A percentile compares a stretch with the other conserved stretches of the same genome.
These are phyloP conservation scores for Elsinoe batatas DNA, from an alignment of 2,329 filamentous ascomycete genomes.

Conservation along the genomic window DNA sequence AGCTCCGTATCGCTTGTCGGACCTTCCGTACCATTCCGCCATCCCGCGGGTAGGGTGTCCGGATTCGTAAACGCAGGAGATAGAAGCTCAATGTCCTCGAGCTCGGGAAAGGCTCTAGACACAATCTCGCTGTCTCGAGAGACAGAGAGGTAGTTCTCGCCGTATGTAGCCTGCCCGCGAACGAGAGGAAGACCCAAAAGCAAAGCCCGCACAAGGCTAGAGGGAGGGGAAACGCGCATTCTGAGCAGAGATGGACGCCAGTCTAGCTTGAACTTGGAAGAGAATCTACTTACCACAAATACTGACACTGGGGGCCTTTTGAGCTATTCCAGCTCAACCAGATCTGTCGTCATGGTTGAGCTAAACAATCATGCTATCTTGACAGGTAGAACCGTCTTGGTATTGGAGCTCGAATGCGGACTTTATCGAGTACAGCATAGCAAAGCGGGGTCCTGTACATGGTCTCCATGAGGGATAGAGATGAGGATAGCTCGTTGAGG, in stretches of 20 bases:
- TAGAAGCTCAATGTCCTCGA: slow-evolving; percentile 18
- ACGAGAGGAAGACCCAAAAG: not conserved
- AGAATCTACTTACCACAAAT: not conserved
- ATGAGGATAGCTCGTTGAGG: slow-evolving; percentile 9
- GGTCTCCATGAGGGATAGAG: not conserved
- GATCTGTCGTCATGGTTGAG: not conserved
- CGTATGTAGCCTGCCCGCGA: not conserved
- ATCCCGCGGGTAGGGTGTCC: slow-evolving; percentile 16
- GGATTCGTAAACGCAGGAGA: slow-evolving; percentile 19
- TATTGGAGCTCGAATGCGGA: not conserved
- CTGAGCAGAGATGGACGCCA: not conserved
- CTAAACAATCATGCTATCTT: slow-evolving; percentile 7
- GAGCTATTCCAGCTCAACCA: not conserved
- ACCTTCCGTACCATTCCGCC: slow-evolving; percentile 19
- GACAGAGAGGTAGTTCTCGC: not conserved
- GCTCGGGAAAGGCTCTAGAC: slow-evolving; percentile 16
- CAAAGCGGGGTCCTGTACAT: not conserved
- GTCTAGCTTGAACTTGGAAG: not conserved
- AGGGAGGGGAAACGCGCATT: not conserved
- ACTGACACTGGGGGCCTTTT: not conserved
- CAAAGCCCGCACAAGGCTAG: not conserved
- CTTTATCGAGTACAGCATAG: not conserved
- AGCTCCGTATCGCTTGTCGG: slow-evolving; percentile 18
- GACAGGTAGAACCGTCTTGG: slow-evolving; percentile 2
- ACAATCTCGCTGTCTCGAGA: slow-evolving; percentile 7